Evolutionary conservation across 768 basidiomycete genomes (phyloP).

Genomic region (Suillus cothurnatus): DNA sequence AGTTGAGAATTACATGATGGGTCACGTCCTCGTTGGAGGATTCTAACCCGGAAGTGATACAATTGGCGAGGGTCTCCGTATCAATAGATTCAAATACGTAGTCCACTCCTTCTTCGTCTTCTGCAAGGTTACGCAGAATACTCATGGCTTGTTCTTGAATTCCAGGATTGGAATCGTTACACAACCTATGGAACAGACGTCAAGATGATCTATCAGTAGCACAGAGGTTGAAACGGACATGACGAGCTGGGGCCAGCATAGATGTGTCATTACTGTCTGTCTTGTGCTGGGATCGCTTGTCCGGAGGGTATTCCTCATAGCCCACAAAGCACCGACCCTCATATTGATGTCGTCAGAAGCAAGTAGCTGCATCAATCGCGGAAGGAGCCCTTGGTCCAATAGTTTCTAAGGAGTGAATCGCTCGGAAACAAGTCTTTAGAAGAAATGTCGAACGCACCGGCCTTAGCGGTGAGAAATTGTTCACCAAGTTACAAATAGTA

Average conservation of each 20-base stretch:
- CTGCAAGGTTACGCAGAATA: constrained; percentile 67
- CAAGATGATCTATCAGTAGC: neutral
- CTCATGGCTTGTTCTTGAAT: constrained; percentile 75
- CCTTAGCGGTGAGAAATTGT: constrained; percentile 82
- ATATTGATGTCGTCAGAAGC: constrained; percentile 55
- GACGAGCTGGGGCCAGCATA: constrained; percentile 66
- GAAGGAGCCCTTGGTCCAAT: constrained; percentile 69
- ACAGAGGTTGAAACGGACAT: constrained; percentile 42
- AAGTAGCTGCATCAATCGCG: constrained; percentile 62
- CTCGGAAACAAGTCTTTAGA: neutral
- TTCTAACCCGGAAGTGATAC: constrained; percentile 50
- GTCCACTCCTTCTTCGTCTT: constrained; percentile 63
- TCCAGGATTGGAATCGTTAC: constrained; percentile 52
- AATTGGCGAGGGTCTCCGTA: constrained; percentile 44
- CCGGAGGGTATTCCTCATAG: constrained; percentile 79
- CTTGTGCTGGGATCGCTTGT: constrained; percentile 65
- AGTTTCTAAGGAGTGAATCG: constrained; percentile 39
- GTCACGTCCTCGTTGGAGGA: constrained; percentile 56
- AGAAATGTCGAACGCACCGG: constrained; percentile 46
- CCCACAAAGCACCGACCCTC: constrained; percentile 79
- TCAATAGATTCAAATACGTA: constrained; percentile 60
- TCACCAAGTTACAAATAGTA: constrained; percentile 83
- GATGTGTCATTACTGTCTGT: constrained; percentile 59
- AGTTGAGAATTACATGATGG: constrained; percentile 43
- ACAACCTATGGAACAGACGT: constrained; percentile 42